Percentiles rank a stretch among this genome's conserved stretches.
phyloP scores from a whole-genome alignment of 1,284 basidiomycete genomes.

The Rhodotorula sp. region DNA sequence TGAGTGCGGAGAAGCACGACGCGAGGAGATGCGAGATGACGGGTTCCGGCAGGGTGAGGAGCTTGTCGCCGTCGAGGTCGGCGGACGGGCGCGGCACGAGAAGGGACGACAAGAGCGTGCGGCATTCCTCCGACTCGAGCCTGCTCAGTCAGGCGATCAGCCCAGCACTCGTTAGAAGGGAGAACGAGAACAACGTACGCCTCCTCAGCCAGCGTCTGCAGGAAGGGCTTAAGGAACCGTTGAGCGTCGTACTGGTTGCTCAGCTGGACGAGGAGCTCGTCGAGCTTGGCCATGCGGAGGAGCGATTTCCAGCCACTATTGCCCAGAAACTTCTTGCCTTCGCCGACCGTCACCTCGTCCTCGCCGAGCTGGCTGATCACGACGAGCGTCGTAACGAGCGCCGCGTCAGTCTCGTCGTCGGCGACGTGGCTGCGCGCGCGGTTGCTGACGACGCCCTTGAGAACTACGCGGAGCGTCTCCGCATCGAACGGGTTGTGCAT shows the following conservation, averaged over 20 bases:
- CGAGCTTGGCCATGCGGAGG: conserved; percentile 34
- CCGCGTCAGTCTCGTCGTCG: conserved; percentile 51
- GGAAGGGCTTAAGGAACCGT: conserved; percentile 40
- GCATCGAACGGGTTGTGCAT: conserved; percentile 63
- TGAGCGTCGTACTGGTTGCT: conserved; percentile 38
- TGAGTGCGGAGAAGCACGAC: conserved; percentile 18
- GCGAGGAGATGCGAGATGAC: conserved; percentile 26
- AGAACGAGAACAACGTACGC: conserved; percentile 12
- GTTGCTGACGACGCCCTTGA: conserved; percentile 59
- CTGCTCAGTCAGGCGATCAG: not conserved
- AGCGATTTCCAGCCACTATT: conserved; percentile 38
- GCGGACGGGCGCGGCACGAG: conserved; percentile 24
- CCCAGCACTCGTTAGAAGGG: too few species aligned
- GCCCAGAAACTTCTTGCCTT: conserved; percentile 39
- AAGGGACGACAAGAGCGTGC: conserved; percentile 23
- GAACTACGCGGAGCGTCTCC: conserved; percentile 61
- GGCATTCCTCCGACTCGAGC: conserved; percentile 21
- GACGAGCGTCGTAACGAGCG: conserved; percentile 61
- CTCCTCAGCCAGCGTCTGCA: conserved; percentile 32
- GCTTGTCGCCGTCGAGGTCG: conserved; percentile 8
- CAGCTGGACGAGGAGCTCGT: conserved; percentile 35
- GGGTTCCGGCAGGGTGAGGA: conserved; percentile 23
- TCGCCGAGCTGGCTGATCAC: conserved; percentile 53
- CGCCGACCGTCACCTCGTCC: conserved; percentile 29
- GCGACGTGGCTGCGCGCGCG: conserved; percentile 52